Base-by-base conservation (phyloP, 2,329 filamentous ascomycete species). In the Helicocarpus griseus region DNA sequence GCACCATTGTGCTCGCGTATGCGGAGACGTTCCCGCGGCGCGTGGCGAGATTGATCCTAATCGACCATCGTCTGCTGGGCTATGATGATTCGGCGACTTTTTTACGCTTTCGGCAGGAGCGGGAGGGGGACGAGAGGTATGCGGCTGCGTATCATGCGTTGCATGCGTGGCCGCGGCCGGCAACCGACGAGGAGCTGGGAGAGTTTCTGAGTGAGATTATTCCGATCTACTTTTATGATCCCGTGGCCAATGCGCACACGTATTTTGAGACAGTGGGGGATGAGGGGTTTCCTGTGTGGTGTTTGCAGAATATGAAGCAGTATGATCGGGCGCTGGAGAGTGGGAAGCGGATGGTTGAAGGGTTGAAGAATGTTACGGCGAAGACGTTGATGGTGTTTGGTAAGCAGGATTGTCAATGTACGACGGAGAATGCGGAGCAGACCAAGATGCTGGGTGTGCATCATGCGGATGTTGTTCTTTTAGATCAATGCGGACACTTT, bases 401-500 rank as follows among this genome's bases (percentile, higher is more conserved):
- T 2, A 48, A 50, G 3, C 52, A 63, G 14, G 61, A 65, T 54
- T 51, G 57, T 33, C 54, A 57, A n/a, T 59, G 58, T 36, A 57
- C 57, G 1, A 19, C 51, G 39, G 52, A 52, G n/a, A 59, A 59
- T 51, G 54, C 56, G 8, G 49, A 53, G 14, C 40, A 52, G 22
- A 60, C 59, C 13, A 54, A 39, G 35, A n/a, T 50, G 13, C 31
- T 35, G 7, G 57, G 55, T 8, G 54, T 63, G 33, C 9, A 33
- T 19, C 48, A 48, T 24, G 52, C 55, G 2, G 38, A 50, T 22
- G 33, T 58, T 39, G 44, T 56, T 7, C 38, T 57, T 17, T 55
- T 58, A 31, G 54, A 59, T 31, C 40, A 53, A 2, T 65, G 60
- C 49, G 63, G 63, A 2, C 61, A 64, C 55, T 61, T 63, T 35